Evolutionary conservation across 208 protist genomes (phyloP).

Genomic region (Acanthamoeba divionensis): DNA sequence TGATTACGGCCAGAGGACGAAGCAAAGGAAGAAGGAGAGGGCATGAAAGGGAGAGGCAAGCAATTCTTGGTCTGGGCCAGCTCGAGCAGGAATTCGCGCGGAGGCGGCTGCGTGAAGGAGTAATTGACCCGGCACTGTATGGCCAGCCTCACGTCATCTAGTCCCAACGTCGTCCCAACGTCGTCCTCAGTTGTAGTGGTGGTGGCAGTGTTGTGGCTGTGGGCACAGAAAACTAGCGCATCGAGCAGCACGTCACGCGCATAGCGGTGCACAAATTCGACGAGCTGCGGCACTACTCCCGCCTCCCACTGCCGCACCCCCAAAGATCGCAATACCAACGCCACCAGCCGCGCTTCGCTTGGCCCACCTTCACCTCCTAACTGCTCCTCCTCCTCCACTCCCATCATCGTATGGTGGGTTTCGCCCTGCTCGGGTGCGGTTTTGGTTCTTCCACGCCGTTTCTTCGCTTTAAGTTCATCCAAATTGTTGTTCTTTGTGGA

Average conservation of each 20-base stretch:
- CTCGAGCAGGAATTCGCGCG: slow-evolving; percentile 49
- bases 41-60: slow-evolving; percentile 1
- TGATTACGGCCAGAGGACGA: no score
- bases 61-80: slow-evolving; percentile 42
- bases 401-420: no score
- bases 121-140: slow-evolving; percentile 54
- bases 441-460: no score
- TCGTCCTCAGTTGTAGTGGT: no score
- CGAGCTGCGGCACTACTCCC: slow-evolving; percentile 1
- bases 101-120: slow-evolving; percentile 58
- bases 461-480: no score
- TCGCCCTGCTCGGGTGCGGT: no score
- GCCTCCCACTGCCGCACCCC: slow-evolving; percentile 46
- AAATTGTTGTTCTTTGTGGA: no score
- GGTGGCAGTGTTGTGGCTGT: slow-evolving; percentile 26
- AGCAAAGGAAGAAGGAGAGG: neutral
- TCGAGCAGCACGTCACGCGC: slow-evolving; percentile 47
- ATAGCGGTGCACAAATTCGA: slow-evolving; percentile 58
- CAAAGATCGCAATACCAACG: slow-evolving; percentile 51
- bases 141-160: slow-evolving; percentile 55
- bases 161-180: neutral
- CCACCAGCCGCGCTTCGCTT: slow-evolving; percentile 23
- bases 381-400: no score
- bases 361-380: no score
- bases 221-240: slow-evolving; percentile 28